phyloP scores from a whole-genome alignment of 2,329 filamentous ascomycete species.

The Ophiostoma sp. region DNA sequence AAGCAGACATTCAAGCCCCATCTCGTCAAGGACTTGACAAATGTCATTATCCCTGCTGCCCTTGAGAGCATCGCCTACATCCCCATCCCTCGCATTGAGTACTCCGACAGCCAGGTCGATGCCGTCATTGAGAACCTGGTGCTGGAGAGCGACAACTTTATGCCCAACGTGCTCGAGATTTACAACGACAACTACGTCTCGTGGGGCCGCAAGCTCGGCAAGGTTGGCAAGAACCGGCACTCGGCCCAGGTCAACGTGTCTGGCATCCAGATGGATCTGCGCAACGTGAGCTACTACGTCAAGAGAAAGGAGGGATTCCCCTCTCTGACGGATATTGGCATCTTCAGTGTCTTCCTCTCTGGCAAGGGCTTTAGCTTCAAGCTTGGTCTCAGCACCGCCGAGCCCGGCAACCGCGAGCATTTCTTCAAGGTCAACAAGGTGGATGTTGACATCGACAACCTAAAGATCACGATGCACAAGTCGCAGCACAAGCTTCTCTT shows the following conservation, averaged over 20 bases:
- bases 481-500: conserved; percentile 95
- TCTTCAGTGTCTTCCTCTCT: conserved; percentile 84
- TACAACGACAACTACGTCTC: conserved; percentile 91
- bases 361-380: conserved; percentile 90
- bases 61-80: conserved; percentile 88
- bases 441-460: conserved; percentile 74
- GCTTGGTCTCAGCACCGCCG: conserved; percentile 79
- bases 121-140: conserved; percentile 92
- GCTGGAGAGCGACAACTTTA: conserved; percentile 93
- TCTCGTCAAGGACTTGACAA: conserved; percentile 81
- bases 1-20: conserved; percentile 91
- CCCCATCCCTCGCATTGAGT: conserved; percentile 91
- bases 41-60: conserved; percentile 79
- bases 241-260: conserved; percentile 78
- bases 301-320: conserved; percentile 95
- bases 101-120: conserved; percentile 79
- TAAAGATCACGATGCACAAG: conserved; percentile 88
- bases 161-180: conserved; percentile 87
- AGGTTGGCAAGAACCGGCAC: conserved; percentile 80
- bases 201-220: conserved; percentile 89
- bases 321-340: conserved; percentile 78
- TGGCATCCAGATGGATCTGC: conserved; percentile 89
- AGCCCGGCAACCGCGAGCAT: conserved; percentile 71
- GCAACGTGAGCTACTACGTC: conserved; percentile 90
- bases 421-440: conserved; percentile 96